phyloP scores from a whole-genome alignment of 805 yeast species.

The Candida montana region DNA sequence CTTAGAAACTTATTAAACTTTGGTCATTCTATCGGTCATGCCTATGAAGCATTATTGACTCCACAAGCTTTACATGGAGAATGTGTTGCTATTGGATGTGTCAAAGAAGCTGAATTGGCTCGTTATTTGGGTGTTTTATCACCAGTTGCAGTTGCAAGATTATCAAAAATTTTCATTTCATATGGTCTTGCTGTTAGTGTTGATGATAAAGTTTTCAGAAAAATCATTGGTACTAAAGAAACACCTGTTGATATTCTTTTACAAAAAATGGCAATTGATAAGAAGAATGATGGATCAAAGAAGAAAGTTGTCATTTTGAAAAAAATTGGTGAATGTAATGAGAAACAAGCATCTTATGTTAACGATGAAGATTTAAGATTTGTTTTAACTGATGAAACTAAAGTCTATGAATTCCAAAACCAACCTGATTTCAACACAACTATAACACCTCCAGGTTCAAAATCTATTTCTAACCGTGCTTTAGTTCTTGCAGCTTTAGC shows the following conservation, averaged over 20 bases:
- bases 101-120: slow-evolving; percentile 92
- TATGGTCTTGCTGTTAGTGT: slow-evolving; percentile 82
- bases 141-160: slow-evolving; percentile 90
- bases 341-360: slow-evolving; percentile 80
- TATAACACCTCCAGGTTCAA: slow-evolving; percentile 91
- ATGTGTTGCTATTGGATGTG: slow-evolving; percentile 97
- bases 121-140: slow-evolving; percentile 84
- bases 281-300: slow-evolving; percentile 90
- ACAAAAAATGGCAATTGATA: slow-evolving; percentile 89
- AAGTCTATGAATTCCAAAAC: slow-evolving; percentile 53
- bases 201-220: slow-evolving; percentile 65
- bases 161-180: slow-evolving; percentile 74
- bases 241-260: slow-evolving; percentile 75
- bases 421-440: slow-evolving; percentile 28
- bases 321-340: slow-evolving; percentile 84
- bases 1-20: slow-evolving; percentile 87
- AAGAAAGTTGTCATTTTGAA: slow-evolving; percentile 83
- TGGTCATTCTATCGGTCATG: slow-evolving; percentile 97
- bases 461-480: slow-evolving; percentile 95
- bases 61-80: slow-evolving; percentile 97
- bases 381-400: slow-evolving; percentile 74
- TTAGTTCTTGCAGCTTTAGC: slow-evolving; percentile 89
- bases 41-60: slow-evolving; percentile 94
- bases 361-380: slow-evolving; percentile 75
- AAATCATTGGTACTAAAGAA: slow-evolving; percentile 60